Percentiles rank a stretch among this genome's conserved stretches.
These are phyloP conservation scores for Sugiyamaella xylanicola DNA, from an alignment of 1,139 yeast species.

Conservation along the genomic window DNA sequence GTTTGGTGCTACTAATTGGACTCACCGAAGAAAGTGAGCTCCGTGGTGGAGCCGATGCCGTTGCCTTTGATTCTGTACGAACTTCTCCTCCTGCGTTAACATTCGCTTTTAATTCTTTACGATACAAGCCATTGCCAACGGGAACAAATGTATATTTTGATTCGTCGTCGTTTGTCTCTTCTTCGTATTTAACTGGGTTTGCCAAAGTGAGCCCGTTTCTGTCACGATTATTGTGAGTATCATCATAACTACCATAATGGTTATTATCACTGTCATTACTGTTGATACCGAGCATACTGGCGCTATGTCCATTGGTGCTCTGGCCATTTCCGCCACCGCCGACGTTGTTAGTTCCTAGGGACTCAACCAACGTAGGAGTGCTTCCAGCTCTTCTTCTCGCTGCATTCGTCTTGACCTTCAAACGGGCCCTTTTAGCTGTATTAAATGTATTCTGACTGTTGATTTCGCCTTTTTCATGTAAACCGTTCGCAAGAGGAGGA, in stretches of 20 bases:
- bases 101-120: conserved; percentile 8
- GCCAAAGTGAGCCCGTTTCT: not conserved
- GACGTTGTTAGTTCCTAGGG: not conserved
- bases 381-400: not conserved
- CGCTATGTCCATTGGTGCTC: not conserved
- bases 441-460: not conserved
- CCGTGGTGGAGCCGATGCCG: not conserved
- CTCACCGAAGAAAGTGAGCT: conserved; percentile 6
- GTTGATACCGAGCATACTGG: not conserved
- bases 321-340: not conserved
- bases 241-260: not conserved
- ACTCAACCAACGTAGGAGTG: not conserved
- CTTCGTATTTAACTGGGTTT: not conserved
- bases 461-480: not conserved
- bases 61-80: not conserved
- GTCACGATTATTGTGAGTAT: not conserved
- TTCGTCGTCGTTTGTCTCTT: conserved; percentile 20
- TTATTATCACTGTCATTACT: not conserved
- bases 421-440: conserved; percentile 19
- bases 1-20: not conserved
- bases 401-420: conserved; percentile 16
- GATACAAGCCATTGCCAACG: conserved; percentile 42
- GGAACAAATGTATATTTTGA: conserved; percentile 39
- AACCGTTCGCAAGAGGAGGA: conserved; percentile 14
- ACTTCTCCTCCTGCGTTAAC: not conserved